Base-by-base conservation (phyloP, 306 rosid species). In the Cyclanthera cordifolia region DNA sequence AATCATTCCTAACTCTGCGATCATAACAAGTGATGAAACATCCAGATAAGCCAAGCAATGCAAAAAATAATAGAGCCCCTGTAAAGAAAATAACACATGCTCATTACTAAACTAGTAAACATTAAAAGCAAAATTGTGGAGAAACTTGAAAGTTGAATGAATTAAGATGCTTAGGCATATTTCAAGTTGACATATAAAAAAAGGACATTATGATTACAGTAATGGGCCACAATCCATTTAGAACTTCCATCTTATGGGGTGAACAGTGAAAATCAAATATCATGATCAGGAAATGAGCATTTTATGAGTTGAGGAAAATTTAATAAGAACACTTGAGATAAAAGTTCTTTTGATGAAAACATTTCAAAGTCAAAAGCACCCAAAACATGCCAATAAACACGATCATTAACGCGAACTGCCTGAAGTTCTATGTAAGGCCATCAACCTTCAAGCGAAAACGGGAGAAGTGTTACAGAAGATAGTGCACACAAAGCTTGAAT, bases 1-100 rank as follows among this genome's bases (percentile, higher is more conserved):
- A 85, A 85, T 93, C 99, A 70, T 79, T 90, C 75, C 96, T 96
- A 69, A 93, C 99, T 82, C 95, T 83, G 55, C 90, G 88, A 80
- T 93, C 99, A 75, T 93, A 93, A 80, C 99, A 93, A 73, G 99
- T 93, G 75, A 93, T 90, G 85, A 90, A 93, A 84, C 99, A 93
- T 23, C 99, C 99, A 75, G 91, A 93, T 53, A 93, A 84, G 61
- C 99, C 99, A 84, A 93, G 96, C 83, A 93, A 81, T 6, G 99
- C 87, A 41, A 93, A 93, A 79, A 93, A 93, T 77, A 93, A 71
- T 47, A 93, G 83, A 55, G 99, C 99, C 28, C 99, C 99, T 93
- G 91, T 70, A 77, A 34, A 72, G 73, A 72, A 77, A 70, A 76
- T 52, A 75, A 27, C 63, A 70, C 46, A 60, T 74, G 14, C 25